Evolutionary conservation across 2,329 filamentous ascomycete genomes (phyloP).

Genomic region (Fusarium siculi): DNA sequence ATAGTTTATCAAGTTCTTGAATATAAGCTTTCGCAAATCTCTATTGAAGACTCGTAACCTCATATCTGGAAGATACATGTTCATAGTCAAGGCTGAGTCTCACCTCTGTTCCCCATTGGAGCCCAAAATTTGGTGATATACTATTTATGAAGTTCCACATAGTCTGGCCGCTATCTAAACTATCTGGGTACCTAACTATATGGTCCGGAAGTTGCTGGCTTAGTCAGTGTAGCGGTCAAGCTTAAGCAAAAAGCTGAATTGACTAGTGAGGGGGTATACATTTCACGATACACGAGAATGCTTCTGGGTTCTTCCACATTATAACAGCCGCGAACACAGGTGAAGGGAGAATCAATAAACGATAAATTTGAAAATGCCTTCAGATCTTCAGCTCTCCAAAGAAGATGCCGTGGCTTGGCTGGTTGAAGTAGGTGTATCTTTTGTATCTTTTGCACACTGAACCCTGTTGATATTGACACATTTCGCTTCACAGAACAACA

Average conservation of each 20-base stretch:
- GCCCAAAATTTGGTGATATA: background rate
- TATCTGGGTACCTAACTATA: background rate
- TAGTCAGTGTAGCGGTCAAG: background rate
- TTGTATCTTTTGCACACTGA: background rate
- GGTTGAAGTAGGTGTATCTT: background rate
- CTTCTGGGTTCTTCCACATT: no score
- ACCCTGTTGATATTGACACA: background rate
- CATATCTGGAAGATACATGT: background rate
- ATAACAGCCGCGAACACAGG: background rate
- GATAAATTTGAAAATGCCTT: background rate
- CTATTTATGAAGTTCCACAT: background rate
- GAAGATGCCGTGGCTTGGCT: background rate
- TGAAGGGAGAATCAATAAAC: fast-evolving
- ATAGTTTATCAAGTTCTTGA: background rate
- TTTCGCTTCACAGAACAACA: background rate
- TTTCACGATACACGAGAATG: background rate
- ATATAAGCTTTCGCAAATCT: background rate
- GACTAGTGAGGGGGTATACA: background rate
- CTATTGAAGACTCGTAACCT: background rate
- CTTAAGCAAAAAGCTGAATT: background rate
- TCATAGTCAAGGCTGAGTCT: background rate
- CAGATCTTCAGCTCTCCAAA: background rate
- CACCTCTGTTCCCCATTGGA: background rate
- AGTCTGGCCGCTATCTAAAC: background rate
- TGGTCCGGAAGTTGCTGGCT: background rate